phyloP scores from a whole-genome alignment of 2,329 filamentous ascomycete genomes.

The Hymenoscyphus repandus region DNA sequence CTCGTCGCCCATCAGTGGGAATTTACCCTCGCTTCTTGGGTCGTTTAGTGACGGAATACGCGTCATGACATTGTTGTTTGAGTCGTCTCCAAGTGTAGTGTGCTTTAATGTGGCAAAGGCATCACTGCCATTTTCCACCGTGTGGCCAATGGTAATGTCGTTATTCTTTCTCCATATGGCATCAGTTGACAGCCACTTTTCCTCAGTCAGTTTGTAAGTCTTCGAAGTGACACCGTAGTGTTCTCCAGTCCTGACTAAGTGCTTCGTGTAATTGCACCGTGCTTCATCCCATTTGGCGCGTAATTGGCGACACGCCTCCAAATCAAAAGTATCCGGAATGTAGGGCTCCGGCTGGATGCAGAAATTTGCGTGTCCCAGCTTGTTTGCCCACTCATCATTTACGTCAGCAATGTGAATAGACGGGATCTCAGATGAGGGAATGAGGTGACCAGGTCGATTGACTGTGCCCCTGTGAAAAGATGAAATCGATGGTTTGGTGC shows the following conservation, averaged over 20 bases:
- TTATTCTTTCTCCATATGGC: slow-evolving; percentile 66
- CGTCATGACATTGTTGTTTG: slow-evolving; percentile 44
- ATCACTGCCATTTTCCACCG: slow-evolving; percentile 37
- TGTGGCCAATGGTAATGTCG: slow-evolving; percentile 55
- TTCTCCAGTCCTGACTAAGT: slow-evolving; percentile 80
- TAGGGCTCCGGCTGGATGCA: slow-evolving; percentile 82
- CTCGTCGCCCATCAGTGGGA: slow-evolving; percentile 80
- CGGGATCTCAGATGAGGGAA: slow-evolving; percentile 52
- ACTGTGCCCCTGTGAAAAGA: slow-evolving; percentile 55
- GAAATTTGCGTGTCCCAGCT: slow-evolving; percentile 89
- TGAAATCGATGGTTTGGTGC: slow-evolving; percentile 68
- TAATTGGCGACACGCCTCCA: slow-evolving; percentile 53
- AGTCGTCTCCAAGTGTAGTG: slow-evolving; percentile 40
- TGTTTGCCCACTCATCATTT: slow-evolving; percentile 76
- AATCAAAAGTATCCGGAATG: slow-evolving; percentile 54
- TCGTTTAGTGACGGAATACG: slow-evolving; percentile 66
- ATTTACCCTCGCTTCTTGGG: slow-evolving; percentile 68
- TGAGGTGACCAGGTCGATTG: slow-evolving; percentile 39
- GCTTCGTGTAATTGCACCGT: slow-evolving; percentile 81
- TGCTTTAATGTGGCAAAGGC: slow-evolving; percentile 39
- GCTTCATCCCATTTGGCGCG: slow-evolving; percentile 79
- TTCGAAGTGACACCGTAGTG: slow-evolving; percentile 89
- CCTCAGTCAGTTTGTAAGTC: slow-evolving; percentile 77
- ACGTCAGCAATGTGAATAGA: slow-evolving; percentile 63
- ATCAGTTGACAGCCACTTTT: slow-evolving; percentile 84